phyloP scores from a whole-genome alignment of 192 early-diverging fungal genomes.

The Funneliformis mosseae region DNA sequence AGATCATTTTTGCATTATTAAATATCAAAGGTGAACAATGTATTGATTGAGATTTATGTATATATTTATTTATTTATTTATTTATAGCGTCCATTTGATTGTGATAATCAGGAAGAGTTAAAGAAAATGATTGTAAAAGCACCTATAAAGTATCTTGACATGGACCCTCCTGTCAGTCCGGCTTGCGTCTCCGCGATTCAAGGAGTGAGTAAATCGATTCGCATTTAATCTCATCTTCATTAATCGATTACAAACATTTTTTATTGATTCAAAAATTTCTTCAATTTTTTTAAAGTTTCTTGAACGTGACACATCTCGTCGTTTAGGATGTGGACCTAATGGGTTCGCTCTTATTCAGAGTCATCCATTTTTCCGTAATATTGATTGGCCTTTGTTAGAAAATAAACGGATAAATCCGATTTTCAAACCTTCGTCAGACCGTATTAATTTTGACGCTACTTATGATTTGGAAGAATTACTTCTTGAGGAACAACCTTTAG shows the following conservation, averaged over 20 bases:
- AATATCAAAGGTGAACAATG: background rate
- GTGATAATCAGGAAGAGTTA: conserved; percentile 60
- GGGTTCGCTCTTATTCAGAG: conserved; percentile 48
- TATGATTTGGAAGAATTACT: conserved; percentile 75
- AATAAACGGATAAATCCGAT: conserved; percentile 49
- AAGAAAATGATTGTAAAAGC: conserved; percentile 67
- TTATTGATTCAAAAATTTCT: background rate
- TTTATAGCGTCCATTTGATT: conserved; percentile 67
- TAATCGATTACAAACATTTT: background rate
- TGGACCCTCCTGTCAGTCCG: conserved; percentile 51
- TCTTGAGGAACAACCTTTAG: conserved; percentile 70
- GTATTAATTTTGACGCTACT: conserved; percentile 75
- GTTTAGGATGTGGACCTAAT: conserved; percentile 51
- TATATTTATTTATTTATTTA: conserved; percentile 23
- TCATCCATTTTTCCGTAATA: conserved; percentile 57
- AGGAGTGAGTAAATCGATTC: conserved; percentile 46
- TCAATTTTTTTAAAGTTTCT: conserved; percentile 49
- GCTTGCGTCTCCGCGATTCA: conserved; percentile 75
- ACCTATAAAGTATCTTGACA: conserved; percentile 66
- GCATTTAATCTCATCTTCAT: background rate
- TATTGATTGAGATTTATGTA: background rate
- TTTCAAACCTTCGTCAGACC: conserved; percentile 49
- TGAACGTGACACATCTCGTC: conserved; percentile 49
- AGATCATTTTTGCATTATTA: too few species aligned
- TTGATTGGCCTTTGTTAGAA: conserved; percentile 49